Evolutionary conservation across 129 eudicot genomes (phyloP).

Genomic region (Centella asiatica): DNA sequence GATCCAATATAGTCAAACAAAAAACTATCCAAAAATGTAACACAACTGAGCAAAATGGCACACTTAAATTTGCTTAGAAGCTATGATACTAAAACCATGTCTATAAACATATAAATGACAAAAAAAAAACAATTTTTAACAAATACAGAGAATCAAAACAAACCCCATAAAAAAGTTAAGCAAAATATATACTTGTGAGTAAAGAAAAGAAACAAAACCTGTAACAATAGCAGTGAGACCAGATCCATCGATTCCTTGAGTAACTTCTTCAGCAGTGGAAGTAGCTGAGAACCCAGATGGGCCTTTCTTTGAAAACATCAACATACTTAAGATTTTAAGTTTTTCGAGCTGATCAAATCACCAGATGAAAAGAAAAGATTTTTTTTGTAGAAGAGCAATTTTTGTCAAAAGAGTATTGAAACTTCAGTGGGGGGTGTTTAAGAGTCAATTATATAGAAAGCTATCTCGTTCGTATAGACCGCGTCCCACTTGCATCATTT

Average conservation of each 20-base stretch:
- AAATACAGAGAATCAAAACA: not conserved
- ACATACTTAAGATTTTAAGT: too few species aligned
- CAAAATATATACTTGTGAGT: not conserved
- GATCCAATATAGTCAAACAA: too few species aligned
- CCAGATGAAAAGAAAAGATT: not conserved
- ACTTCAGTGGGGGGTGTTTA: too few species aligned
- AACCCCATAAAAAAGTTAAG: not conserved
- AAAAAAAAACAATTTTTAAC: not conserved
- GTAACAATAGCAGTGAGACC: slow-evolving; percentile 56
- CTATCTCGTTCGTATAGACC: too few species aligned
- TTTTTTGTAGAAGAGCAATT: too few species aligned
- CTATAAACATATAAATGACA: not conserved
- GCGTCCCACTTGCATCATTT: too few species aligned
- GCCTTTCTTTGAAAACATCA: slow-evolving; percentile 39
- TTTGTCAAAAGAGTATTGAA: too few species aligned
- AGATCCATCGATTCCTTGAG: slow-evolving; percentile 43
- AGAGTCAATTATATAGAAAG: too few species aligned
- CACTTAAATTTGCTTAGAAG: not conserved
- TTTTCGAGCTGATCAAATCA: not conserved
- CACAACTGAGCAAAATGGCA: not conserved
- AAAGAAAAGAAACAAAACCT: slow-evolving; percentile 18
- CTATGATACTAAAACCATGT: not conserved
- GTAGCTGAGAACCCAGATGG: slow-evolving; percentile 47
- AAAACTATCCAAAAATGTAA: not conserved
- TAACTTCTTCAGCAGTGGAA: slow-evolving; percentile 53